Base-by-base conservation (phyloP, 2,329 filamentous ascomycete species). In the Fusarium austroafricanum region DNA sequence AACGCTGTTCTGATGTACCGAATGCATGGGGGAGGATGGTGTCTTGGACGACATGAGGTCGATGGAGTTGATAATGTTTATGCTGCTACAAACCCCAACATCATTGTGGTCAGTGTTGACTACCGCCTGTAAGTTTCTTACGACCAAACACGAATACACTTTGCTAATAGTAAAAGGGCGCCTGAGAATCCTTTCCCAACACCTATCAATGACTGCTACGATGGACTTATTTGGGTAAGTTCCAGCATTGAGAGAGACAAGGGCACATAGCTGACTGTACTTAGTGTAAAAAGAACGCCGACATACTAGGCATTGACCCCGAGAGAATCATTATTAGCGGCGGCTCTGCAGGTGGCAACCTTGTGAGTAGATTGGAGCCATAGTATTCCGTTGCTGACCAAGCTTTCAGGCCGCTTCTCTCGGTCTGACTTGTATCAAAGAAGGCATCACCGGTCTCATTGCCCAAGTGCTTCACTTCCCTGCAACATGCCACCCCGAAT, bases 11-110 rank as follows among this genome's bases (percentile, higher is more conserved):
- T 75, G 3, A 73, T 73, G 70, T 65, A 69, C 31, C 58, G 66
- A 5, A 73, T 75, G 56, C 72, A 75, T 10, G 73, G 73, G 8
- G 71, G 71, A 59, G 71, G 71, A 14, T 73, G 70, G 70, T 57
- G 42, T 23, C 45, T 75, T 28, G 73, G 71, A 15, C 10, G 65
- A 5, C 72, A 75, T 12, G 71, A 73, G n/a, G 45, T 63, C 4
- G 72, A 75, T 23, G 73, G 70, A 0, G 31, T 55, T 1, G 73
- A 75, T 5, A 75, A 73, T 26, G 60, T 71, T 3, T 63, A 69
- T 39, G 70, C 66, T 9, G 71, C 71, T 0, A 55, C 17, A 0
- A 57, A 67, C 8, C 40, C 50, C 14, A 43, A 61, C 3, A 62
- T 74, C 11, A 55, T 75, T 2, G 70, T 75, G 2, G 72, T 70